Evolutionary conservation across 148 eudicot species (phyloP), one percentile per base, ranked within the genome.

Genomic region (Selenicereus undatus): DNA sequence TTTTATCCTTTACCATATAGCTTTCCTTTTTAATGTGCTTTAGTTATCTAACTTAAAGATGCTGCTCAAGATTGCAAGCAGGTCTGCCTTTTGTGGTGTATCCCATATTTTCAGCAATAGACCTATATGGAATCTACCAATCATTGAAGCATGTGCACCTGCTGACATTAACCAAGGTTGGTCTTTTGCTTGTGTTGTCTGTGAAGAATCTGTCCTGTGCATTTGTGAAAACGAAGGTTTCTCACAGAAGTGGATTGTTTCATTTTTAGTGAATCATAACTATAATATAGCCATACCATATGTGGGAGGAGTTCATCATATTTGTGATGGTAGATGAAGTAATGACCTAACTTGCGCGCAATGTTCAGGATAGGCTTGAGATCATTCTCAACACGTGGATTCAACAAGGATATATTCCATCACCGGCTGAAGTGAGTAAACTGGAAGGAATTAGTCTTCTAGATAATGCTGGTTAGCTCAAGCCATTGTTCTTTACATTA

Each of bases 281-380:
- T 39, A 32, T 32, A 39, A 39, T 7, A 39, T 39, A 39, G 43
- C 43, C 1, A 39, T 39, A 39, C 43, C 43, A 39, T 7, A 39
- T 7, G 43, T 0, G 0, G 43, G 43, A 4, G 43, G 43, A 4
- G 5, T 70, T 72, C 69, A 72, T 35, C n/a, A 5, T 62, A n/a
- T 29, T 62, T 62, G 21, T 62, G 52, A 12, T 10, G 10, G 52
- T 48, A 18, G 43, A 75, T 74, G 14, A 22, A 79, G 39, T 43
- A 75, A 75, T 69, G 50, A 32, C 21, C 76, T 81, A 11, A 65
- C 24, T 32, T 73, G 22, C n/a, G 71, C 35, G 42, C 76, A n/a
- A 52, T 80, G n/a, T 91, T 79, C 92, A 95, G 98, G 98, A 89
- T 86, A 92, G 97, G 89, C 99, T 95, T 83, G 97, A 93, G 91